phyloP scores from a whole-genome alignment of 2,329 filamentous ascomycete genomes.

The Elsinoe australis region DNA sequence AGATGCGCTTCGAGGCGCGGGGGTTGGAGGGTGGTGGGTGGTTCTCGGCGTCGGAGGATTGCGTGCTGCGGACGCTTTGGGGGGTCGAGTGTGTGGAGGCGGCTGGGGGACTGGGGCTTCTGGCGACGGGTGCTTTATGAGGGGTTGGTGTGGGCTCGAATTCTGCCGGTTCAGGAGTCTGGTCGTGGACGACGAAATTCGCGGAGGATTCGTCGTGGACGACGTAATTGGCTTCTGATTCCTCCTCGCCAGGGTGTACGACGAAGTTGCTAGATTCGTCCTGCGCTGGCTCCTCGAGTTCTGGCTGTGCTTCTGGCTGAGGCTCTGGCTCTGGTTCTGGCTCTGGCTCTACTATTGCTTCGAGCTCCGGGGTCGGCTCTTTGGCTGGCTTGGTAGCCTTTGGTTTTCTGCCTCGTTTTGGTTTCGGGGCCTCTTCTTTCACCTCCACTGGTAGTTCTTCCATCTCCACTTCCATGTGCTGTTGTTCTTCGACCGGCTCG shows the following conservation, averaged over 20 bases:
- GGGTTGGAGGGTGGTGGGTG: conserved; percentile 57
- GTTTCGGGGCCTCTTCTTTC: conserved; percentile 18
- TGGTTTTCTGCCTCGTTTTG: conserved; percentile 23
- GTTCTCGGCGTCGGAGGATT: conserved; percentile 75
- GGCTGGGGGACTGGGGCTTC: conserved; percentile 28
- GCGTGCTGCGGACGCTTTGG: conserved; percentile 37
- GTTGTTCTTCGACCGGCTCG: background rate
- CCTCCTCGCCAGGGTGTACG: conserved; percentile 26
- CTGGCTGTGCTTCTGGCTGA: conserved; percentile 24
- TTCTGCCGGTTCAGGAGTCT: conserved; percentile 29
- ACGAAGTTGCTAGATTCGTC: conserved; percentile 41
- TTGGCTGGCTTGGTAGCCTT: conserved; percentile 23
- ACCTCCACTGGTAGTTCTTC: conserved; percentile 6
- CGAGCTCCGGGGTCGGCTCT: conserved; percentile 17
- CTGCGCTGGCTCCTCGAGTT: background rate
- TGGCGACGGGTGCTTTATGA: conserved; percentile 20
- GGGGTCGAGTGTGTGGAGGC: conserved; percentile 59
- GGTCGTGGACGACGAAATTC: conserved; percentile 13
- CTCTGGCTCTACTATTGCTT: conserved; percentile 20
- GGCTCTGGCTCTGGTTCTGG: conserved; percentile 27
- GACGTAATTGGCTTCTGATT: conserved; percentile 44
- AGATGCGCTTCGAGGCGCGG: conserved; percentile 15
- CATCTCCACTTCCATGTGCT: conserved; percentile 10
- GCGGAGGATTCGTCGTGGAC: conserved; percentile 7
- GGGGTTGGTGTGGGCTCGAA: conserved; percentile 30